These are phyloP conservation scores for Huntiella savannae DNA, from an alignment of 2,329 filamentous ascomycete species.

Conservation along the genomic window DNA sequence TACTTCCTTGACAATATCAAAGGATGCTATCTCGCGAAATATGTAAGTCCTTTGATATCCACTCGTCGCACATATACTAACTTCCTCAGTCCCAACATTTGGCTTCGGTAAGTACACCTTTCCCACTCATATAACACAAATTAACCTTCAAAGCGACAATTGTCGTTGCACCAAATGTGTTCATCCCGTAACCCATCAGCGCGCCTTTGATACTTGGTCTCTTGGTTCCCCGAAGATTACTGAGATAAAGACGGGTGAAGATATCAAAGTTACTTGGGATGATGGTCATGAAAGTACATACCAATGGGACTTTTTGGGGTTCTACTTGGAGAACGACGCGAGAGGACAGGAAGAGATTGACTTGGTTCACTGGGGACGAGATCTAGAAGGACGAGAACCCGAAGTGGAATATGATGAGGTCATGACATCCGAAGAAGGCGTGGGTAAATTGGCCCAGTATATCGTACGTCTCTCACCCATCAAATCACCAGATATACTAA, in stretches of 20 bases:
- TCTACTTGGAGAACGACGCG: conserved; percentile 22
- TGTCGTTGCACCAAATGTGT: conserved; percentile 25
- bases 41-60: conserved; percentile 6
- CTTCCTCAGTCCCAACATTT: conserved; percentile 8
- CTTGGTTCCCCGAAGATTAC: background rate
- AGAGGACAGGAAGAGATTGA: conserved; percentile 17
- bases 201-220: conserved; percentile 23
- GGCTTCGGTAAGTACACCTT: conserved; percentile 6
- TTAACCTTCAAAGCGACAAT: conserved; percentile 20
- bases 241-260: background rate
- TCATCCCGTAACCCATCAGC: conserved; percentile 24
- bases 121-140: background rate
- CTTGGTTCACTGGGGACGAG: conserved; percentile 15
- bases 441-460: conserved; percentile 42
- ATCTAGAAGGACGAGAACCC: conserved; percentile 30
- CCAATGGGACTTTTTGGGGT: conserved; percentile 39
- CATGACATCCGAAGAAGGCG: conserved; percentile 32
- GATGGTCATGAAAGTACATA: conserved; percentile 54
- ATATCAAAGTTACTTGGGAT: conserved; percentile 15
- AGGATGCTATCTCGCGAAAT: background rate
- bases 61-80: background rate
- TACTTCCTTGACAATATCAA: background rate
- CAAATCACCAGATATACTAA: background rate
- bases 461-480: conserved; percentile 34
- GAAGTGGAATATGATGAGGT: conserved; percentile 40